Conservation (phyloP, 345 rosid genomes). For the Gossypium arboreum region DNA sequence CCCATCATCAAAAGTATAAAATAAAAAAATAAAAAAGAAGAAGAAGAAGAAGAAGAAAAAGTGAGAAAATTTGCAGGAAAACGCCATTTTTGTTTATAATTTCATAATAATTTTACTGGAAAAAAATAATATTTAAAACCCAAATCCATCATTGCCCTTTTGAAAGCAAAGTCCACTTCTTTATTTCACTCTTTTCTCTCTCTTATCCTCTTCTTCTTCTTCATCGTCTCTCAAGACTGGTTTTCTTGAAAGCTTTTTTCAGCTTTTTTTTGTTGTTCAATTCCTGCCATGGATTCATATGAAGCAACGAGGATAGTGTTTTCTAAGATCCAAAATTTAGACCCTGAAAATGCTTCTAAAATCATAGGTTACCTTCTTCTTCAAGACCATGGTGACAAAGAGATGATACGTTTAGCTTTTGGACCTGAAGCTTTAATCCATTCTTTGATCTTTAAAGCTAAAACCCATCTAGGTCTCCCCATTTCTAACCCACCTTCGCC, state of each 20-base stretch:
- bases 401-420: conserved; percentile 55
- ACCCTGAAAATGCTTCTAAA: conserved; percentile 61
- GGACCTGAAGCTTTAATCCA: conserved; percentile 57
- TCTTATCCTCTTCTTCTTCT: not conserved
- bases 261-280: not conserved
- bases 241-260: not conserved
- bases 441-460: conserved; percentile 45
- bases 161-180: conserved; percentile 29
- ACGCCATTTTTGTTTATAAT: not conserved
- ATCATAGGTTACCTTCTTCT: conserved; percentile 62
- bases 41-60: not conserved
- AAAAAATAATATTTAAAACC: conserved; percentile 7
- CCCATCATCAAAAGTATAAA: not conserved
- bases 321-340: conserved; percentile 52
- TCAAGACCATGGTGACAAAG: conserved; percentile 64
- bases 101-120: not conserved
- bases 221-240: not conserved
- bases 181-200: not conserved
- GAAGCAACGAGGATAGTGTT: conserved; percentile 57
- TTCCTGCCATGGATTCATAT: conserved; percentile 43
- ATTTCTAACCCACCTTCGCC: conserved; percentile 24
- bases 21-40: rapidly evolving
- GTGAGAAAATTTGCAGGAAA: not conserved
- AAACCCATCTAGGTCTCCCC: conserved; percentile 35
- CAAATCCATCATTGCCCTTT: conserved; percentile 30